Conservation (phyloP, 768 basidiomycete genomes). For the Clathrus columnatus region DNA sequence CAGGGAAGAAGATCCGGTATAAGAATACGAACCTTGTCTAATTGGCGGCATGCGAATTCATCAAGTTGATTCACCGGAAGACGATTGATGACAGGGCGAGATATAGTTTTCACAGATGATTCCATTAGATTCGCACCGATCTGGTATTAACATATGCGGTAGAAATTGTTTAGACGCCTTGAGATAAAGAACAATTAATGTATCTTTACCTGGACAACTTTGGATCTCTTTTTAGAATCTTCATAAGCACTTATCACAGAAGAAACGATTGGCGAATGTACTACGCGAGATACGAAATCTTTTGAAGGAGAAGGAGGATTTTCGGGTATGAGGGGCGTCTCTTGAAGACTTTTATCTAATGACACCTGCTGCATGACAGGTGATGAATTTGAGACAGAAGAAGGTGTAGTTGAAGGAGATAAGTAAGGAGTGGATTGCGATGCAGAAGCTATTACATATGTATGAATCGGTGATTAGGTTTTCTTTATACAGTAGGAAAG, state of each 20-base stretch:
- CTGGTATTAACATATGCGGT: constrained; percentile 28
- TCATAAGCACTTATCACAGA: constrained; percentile 70
- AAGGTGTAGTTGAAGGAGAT: constrained; percentile 14
- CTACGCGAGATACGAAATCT: constrained; percentile 48
- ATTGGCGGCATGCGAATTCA: constrained; percentile 81
- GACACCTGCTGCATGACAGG: not conserved
- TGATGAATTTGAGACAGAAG: constrained; percentile 12
- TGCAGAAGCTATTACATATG: not conserved
- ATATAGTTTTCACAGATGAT: constrained; percentile 71
- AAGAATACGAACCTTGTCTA: constrained; percentile 58
- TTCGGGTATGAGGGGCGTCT: not conserved
- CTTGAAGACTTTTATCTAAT: not conserved
- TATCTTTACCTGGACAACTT: constrained; percentile 68
- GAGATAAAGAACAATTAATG: constrained; percentile 1
- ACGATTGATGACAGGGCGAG: constrained; percentile 71
- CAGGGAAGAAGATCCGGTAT: constrained; percentile 7
- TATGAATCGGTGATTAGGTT: too few species aligned
- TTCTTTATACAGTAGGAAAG: too few species aligned
- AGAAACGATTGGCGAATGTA: constrained; percentile 63
- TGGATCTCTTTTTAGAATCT: constrained; percentile 72
- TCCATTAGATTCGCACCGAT: constrained; percentile 87
- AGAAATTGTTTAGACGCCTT: not conserved
- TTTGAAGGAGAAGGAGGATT: constrained; percentile 16
- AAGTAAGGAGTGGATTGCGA: constrained; percentile 14
- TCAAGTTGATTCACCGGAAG: constrained; percentile 64